Percentiles rank a stretch among this genome's conserved stretches.
Evolutionary conservation across 1,284 basidiomycete species (phyloP).

Genomic region (Pseudozyma flocculosa): DNA sequence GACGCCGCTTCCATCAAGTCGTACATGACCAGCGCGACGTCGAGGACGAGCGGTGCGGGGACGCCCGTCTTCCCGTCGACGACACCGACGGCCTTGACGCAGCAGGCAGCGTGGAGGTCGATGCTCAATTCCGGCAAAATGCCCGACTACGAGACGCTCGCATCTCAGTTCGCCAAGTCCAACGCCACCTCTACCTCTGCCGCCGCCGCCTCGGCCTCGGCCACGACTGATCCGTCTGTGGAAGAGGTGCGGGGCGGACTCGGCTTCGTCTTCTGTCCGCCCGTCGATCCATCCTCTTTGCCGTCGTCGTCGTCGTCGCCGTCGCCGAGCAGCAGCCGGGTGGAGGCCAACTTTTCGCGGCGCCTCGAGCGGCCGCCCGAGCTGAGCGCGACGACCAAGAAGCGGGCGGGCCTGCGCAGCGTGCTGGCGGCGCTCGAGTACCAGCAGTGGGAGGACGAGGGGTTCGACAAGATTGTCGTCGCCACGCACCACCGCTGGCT

Average conservation of each 20-base stretch:
- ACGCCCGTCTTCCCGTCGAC: conserved; percentile 5
- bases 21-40: conserved; percentile 4
- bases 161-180: conserved; percentile 16
- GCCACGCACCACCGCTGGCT: conserved; percentile 53
- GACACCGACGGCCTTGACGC: conserved; percentile 22
- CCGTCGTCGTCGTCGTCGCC: no score
- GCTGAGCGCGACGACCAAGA: conserved; percentile 18
- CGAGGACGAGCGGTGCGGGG: no score
- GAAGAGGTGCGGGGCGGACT: conserved; percentile 36
- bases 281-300: conserved; percentile 18
- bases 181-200: background rate
- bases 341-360: conserved; percentile 47
- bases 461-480: conserved; percentile 55
- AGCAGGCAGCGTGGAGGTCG: conserved; percentile 18
- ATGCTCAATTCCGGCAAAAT: conserved; percentile 31
- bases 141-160: conserved; percentile 32
- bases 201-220: no score
- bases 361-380: conserved; percentile 48
- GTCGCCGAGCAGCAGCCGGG: no score
- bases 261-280: conserved; percentile 39
- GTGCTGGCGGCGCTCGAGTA: conserved; percentile 53
- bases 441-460: conserved; percentile 50
- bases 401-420: conserved; percentile 46
- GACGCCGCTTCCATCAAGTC: conserved; percentile 13
- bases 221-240: background rate